Evolutionary conservation across 352 stramenopile species (phyloP), one percentile per base, ranked within the genome.

Genomic region (Elongisporangium undulatum): DNA sequence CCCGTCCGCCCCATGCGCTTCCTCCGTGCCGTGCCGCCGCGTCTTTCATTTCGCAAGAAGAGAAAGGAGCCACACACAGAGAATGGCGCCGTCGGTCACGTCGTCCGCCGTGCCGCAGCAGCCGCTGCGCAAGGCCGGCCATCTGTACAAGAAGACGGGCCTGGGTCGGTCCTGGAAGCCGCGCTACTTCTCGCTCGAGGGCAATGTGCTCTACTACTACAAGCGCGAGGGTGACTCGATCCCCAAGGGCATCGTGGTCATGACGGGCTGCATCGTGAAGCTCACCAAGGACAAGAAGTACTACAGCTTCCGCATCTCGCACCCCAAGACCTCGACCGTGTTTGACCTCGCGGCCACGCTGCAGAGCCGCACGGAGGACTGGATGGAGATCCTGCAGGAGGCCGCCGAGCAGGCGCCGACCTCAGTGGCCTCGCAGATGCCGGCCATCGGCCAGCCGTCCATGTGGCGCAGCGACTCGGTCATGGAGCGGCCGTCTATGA

Each of bases 221-320:
- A 90, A 89, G 59, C 79, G 71, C 58, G 74, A 89, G 29, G 75
- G 78, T 58, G 79, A 92, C 61, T 74, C 69, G 2, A 58, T 79
- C 26, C 77, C 80, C 19, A 75, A 81, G 41, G 76, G 76, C 50
- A 85, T 84, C 53, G 69, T 92, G 19, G 67, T 92, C 66, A 80
- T 92, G 63, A 81, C 78, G 34, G 77, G 79, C 61, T 89, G 78
- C 51, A 48, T 72, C 48, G 63, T 89, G 24, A 64, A 61, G 54
- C 39, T 60, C 17, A 90, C 76, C n/a, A 69, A 74, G 22, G 68
- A 90, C 64, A 86, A 87, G 61, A 85, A 85, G 53, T 75, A 80
- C 68, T 89, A 87, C 67, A 88, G 76, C 63, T 90, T 92, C 67
- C 76, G 74, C 62, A 85, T 90, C 59, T 78, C 79, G 56, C 82